These are phyloP conservation scores for Fusarium dimerum DNA, from an alignment of 2,329 filamentous ascomycete species.

Conservation along the genomic window DNA sequence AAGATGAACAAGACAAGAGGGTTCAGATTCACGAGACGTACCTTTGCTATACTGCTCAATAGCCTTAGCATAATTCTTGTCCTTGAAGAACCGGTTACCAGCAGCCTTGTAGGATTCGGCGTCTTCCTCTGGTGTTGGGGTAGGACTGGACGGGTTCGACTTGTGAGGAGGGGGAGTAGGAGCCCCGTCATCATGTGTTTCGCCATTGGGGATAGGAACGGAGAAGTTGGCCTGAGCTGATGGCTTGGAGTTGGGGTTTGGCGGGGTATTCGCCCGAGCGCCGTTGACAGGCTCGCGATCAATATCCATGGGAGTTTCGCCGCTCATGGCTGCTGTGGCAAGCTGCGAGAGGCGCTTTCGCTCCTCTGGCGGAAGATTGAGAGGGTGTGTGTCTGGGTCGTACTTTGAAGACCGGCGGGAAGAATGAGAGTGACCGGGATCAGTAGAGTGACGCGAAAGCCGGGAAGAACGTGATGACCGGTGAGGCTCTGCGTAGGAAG, in stretches of 20 bases:
- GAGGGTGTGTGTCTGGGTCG: constrained; percentile 76
- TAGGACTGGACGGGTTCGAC: constrained; percentile 61
- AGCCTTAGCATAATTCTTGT: constrained; percentile 82
- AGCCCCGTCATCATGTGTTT: constrained; percentile 44
- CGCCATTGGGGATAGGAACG: constrained; percentile 53
- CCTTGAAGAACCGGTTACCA: constrained; percentile 97
- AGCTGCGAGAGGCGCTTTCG: constrained; percentile 73
- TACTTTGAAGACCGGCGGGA: constrained; percentile 52
- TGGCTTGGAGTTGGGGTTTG: constrained; percentile 37
- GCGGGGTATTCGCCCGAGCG: constrained; percentile 51
- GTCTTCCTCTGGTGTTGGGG: constrained; percentile 63
- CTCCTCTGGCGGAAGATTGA: constrained; percentile 90
- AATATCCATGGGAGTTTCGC: constrained; percentile 72
- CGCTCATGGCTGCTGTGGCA: constrained; percentile 58
- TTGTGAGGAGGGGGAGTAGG: constrained; percentile 74
- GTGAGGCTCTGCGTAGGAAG: constrained; percentile 34
- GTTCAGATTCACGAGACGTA: constrained; percentile 42
- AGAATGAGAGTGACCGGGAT: constrained; percentile 44
- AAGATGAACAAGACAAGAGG: background rate
- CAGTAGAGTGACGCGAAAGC: constrained; percentile 51
- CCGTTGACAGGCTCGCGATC: constrained; percentile 64
- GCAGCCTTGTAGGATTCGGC: constrained; percentile 89
- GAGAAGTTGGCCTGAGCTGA: constrained; percentile 48
- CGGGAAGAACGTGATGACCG: constrained; percentile 44
- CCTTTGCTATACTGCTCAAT: constrained; percentile 95